Evolutionary conservation across 2,329 filamentous ascomycete genomes (phyloP).

Genomic region (Monilinia polystroma): DNA sequence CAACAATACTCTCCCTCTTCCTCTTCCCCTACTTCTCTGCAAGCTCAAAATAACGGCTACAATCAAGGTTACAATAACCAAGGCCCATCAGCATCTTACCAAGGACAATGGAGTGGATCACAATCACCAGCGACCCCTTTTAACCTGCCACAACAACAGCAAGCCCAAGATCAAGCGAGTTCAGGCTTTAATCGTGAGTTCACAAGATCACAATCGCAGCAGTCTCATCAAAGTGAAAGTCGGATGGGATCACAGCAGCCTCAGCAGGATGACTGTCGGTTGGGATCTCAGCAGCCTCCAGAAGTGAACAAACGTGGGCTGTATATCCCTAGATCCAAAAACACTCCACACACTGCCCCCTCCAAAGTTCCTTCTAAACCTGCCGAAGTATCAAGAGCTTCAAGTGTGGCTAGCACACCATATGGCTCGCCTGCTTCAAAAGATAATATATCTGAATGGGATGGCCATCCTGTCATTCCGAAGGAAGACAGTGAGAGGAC

Average conservation of each 20-base stretch:
- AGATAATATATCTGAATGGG: constrained; percentile 23
- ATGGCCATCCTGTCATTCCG: constrained; percentile 20
- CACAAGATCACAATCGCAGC: constrained; percentile 18
- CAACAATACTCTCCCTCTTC: constrained; percentile 26
- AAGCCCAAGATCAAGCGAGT: constrained; percentile 7
- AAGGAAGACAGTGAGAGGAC: constrained; percentile 26
- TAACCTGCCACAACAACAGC: constrained; percentile 26
- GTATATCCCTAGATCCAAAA: constrained; percentile 17
- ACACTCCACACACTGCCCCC: constrained; percentile 13
- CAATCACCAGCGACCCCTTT: background rate
- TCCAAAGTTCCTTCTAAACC: constrained; percentile 22
- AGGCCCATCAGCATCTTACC: constrained; percentile 12
- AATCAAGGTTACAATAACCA: constrained; percentile 19
- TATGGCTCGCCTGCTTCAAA: constrained; percentile 22
- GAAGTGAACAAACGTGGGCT: constrained; percentile 15
- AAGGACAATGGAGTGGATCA: constrained; percentile 21
- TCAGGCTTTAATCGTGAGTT: constrained; percentile 12
- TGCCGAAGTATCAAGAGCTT: constrained; percentile 17
- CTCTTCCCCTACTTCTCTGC: constrained; percentile 13
- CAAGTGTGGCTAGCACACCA: constrained; percentile 30
- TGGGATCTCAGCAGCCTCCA: constrained; percentile 22
- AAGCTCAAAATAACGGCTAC: constrained; percentile 26
- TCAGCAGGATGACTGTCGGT: constrained; percentile 6
- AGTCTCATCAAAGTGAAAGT: constrained; percentile 15
- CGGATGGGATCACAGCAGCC: constrained; percentile 14